Evolutionary conservation across 345 rosid species (phyloP).

Genomic region (Hypericum androsaemum): DNA sequence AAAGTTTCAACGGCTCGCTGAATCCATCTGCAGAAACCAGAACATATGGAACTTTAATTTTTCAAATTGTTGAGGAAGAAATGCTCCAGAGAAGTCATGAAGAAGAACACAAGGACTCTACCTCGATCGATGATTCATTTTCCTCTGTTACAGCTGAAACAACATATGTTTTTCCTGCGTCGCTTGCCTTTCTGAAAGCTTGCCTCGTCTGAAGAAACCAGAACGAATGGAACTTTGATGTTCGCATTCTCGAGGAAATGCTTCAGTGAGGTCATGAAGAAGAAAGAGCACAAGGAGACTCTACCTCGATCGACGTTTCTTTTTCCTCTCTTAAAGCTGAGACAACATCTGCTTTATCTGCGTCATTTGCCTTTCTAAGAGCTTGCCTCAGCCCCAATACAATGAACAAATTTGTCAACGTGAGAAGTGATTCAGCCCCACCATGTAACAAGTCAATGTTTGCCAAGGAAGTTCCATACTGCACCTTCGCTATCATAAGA

Average conservation of each 20-base stretch:
- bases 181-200: conserved; percentile 45
- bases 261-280: not conserved
- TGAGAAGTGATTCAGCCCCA: conserved; percentile 80
- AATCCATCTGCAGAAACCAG: too few species aligned
- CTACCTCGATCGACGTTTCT: conserved; percentile 26
- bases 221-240: too few species aligned
- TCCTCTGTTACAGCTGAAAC: conserved; percentile 15
- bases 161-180: conserved; percentile 19
- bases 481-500: conserved; percentile 60
- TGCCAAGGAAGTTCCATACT: conserved; percentile 73
- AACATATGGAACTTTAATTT: too few species aligned
- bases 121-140: conserved; percentile 27
- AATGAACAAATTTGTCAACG: conserved; percentile 76
- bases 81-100: too few species aligned
- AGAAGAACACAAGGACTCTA: not conserved
- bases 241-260: too few species aligned
- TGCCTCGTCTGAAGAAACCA: conserved; percentile 29
- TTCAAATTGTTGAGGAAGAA: too few species aligned
- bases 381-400: conserved; percentile 84
- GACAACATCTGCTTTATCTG: conserved; percentile 17
- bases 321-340: conserved; percentile 17
- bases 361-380: conserved; percentile 34
- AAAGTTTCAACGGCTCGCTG: too few species aligned
- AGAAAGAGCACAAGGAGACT: not conserved
- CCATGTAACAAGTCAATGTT: conserved; percentile 97